Percentiles rank a stretch among this genome's conserved stretches.
These are phyloP conservation scores for Henckelia pumila DNA, from an alignment of 257 asterid genomes.

Conservation along the genomic window DNA sequence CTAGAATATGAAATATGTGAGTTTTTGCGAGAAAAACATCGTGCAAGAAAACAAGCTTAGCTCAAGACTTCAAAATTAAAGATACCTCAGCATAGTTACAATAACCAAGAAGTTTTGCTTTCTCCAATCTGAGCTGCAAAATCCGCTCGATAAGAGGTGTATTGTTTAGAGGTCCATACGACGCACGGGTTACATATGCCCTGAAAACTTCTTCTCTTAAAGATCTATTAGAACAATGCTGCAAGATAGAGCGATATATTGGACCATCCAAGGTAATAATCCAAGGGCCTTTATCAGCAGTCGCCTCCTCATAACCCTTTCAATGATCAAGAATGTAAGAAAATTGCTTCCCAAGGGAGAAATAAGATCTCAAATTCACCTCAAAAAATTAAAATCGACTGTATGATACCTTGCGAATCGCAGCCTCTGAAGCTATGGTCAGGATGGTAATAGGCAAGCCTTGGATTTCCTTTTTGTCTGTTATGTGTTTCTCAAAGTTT, in stretches of 20 bases:
- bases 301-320: slow-evolving; percentile 72
- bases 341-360: background rate
- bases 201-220: slow-evolving; percentile 78
- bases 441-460: slow-evolving; percentile 70
- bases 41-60: background rate
- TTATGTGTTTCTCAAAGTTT: slow-evolving; percentile 55
- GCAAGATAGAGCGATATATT: slow-evolving; percentile 56
- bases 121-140: slow-evolving; percentile 71
- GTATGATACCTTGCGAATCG: slow-evolving; percentile 51
- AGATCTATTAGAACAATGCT: slow-evolving; percentile 60
- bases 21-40: slow-evolving; percentile 13
- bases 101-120: slow-evolving; percentile 71
- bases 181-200: slow-evolving; percentile 74
- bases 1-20: slow-evolving; percentile 16
- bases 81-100: slow-evolving; percentile 73
- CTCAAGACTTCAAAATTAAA: background rate
- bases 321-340: slow-evolving; percentile 9
- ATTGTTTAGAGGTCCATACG: slow-evolving; percentile 66
- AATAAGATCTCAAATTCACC: background rate
- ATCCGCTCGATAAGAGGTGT: slow-evolving; percentile 60
- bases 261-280: slow-evolving; percentile 69
- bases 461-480: slow-evolving; percentile 53
- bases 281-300: slow-evolving; percentile 83
- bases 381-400: background rate
- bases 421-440: slow-evolving; percentile 65